phyloP scores from a whole-genome alignment of 2,329 filamentous ascomycete species.

The Aspergillus sp. region DNA sequence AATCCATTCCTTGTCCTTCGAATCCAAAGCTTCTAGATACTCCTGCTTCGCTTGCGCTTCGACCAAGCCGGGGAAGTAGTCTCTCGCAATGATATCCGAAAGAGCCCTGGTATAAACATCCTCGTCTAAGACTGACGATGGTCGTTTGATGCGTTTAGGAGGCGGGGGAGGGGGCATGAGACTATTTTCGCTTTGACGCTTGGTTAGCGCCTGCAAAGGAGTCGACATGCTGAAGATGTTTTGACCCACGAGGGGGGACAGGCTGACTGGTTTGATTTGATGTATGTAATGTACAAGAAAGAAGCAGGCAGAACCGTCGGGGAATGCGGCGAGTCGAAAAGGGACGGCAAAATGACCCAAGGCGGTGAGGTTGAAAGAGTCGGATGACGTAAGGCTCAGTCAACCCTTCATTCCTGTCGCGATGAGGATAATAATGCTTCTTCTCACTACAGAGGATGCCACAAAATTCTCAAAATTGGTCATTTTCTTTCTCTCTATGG shows the following conservation, averaged over 20 bases:
- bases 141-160: conserved; percentile 86
- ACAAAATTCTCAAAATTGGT: not conserved
- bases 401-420: not conserved
- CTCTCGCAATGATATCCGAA: conserved; percentile 90
- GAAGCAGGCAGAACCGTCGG: not conserved
- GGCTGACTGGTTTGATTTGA: not conserved
- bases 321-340: not conserved
- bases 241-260: not conserved
- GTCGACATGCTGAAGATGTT: conserved; percentile 26
- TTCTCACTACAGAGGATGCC: not conserved
- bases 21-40: conserved; percentile 87
- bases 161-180: conserved; percentile 87
- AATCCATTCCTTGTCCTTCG: conserved; percentile 83
- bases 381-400: not conserved
- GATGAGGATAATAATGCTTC: too few species aligned
- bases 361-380: not conserved
- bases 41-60: conserved; percentile 87
- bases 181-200: conserved; percentile 46
- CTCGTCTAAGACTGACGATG: conserved; percentile 84
- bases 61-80: conserved; percentile 91
- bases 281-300: not conserved
- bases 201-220: conserved; percentile 32
- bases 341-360: not conserved
- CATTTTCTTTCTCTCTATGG: not conserved
- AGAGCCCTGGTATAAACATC: conserved; percentile 88